phyloP scores from a whole-genome alignment of 2,329 filamentous ascomycete genomes.

The Colletotrichum tanaceti region DNA sequence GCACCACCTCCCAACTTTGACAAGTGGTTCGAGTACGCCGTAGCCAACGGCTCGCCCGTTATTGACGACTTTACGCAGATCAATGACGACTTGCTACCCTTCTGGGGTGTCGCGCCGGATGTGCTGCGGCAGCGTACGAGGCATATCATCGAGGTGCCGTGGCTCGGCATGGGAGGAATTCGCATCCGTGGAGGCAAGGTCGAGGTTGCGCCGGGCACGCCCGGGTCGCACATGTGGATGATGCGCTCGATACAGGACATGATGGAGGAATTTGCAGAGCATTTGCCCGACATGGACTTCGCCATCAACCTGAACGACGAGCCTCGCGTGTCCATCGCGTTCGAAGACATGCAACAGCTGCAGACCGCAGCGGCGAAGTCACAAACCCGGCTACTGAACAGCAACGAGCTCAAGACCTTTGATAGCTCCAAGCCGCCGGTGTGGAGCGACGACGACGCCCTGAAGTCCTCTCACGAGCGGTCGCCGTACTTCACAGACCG shows the following conservation, averaged over 20 bases:
- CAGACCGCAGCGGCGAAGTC: neutral
- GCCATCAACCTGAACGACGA: conserved; percentile 73
- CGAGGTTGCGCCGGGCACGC: conserved; percentile 49
- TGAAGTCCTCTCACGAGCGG: neutral
- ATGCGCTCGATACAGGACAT: conserved; percentile 64
- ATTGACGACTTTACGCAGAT: conserved; percentile 84
- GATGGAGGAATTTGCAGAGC: conserved; percentile 74
- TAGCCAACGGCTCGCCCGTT: conserved; percentile 70
- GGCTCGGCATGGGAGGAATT: conserved; percentile 55
- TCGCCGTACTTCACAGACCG: conserved; percentile 42
- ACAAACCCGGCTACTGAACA: neutral
- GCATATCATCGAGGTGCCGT: conserved; percentile 48
- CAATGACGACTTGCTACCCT: conserved; percentile 77
- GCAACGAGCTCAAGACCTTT: neutral
- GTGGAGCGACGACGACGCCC: conserved; percentile 38
- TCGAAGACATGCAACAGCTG: conserved; percentile 19
- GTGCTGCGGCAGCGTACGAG: conserved; percentile 68
- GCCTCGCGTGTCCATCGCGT: conserved; percentile 46
- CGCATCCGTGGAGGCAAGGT: conserved; percentile 73
- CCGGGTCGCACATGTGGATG: conserved; percentile 50
- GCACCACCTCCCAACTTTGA: conserved; percentile 83
- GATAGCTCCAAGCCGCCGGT: conserved; percentile 9
- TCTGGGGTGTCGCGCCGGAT: conserved; percentile 76
- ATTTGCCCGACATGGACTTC: conserved; percentile 82
- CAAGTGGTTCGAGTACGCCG: conserved; percentile 82